Conservation (phyloP, 805 yeast species). For the Candida nemodendra region DNA sequence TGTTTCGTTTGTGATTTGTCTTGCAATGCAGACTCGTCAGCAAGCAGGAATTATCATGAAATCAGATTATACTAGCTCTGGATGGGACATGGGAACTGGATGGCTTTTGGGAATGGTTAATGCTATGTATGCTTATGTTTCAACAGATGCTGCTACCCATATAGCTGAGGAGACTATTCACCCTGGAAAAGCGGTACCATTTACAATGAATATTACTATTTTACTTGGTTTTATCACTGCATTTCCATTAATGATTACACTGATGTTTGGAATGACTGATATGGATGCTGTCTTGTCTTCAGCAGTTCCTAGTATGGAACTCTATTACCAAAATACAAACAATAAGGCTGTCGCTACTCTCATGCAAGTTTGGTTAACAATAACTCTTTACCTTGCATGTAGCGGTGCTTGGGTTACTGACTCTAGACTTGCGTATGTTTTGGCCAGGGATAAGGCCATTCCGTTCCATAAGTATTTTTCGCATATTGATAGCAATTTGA, state of each 20-base stretch:
- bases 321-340: background rate
- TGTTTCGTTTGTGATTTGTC: background rate
- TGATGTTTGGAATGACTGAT: background rate
- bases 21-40: background rate
- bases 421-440: background rate
- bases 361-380: background rate
- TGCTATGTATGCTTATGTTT: background rate
- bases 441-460: background rate
- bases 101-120: background rate
- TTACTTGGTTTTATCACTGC: background rate
- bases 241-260: background rate
- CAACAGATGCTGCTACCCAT: background rate
- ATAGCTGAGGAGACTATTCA: background rate
- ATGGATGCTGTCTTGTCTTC: background rate
- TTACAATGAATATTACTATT: background rate
- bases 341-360: background rate
- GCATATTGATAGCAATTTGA: background rate
- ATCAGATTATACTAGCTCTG: background rate
- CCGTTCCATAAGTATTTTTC: background rate
- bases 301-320: background rate
- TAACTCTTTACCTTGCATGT: background rate
- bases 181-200: background rate
- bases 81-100: background rate
- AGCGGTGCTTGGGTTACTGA: background rate
- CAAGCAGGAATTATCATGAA: background rate